Evolutionary conservation across 345 rosid genomes (phyloP), one percentile per base, ranked within the genome.

Genomic region (Lepidium sativum): DNA sequence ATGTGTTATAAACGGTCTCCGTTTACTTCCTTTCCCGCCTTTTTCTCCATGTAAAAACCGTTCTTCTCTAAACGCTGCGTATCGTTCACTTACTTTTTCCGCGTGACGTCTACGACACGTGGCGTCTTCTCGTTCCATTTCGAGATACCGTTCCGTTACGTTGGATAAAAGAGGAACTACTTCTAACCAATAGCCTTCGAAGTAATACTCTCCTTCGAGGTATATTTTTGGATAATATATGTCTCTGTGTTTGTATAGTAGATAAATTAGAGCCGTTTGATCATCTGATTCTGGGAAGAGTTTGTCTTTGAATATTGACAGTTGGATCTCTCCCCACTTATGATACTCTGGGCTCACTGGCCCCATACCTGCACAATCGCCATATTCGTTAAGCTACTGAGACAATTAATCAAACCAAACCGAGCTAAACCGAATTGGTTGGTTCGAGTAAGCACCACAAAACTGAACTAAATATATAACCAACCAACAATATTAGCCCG

Each of bases 1-100:
- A 64, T 90, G 99, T 39, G 97, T 90, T 8, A 90, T 63, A 14
- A 88, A 85, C 68, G 99, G 96, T 52, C 97, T 63, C 79, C 92
- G 76, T 86, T 71, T 64, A 76, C 89, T 76, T 14, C 88, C 74
- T 47, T 74, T 75, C 41, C 89, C 88, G 47, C 91, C 57, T 55
- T 60, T n/a, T 80, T 83, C 31, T 81, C 54, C 84, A 25, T 75
- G 74, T 43, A 84, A 45, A 33, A 75, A 74, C 78, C 73, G 70
- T 74, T 69, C 65, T 75, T 86, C 95, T 67, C 92, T 73, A 71
- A 40, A 70, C 65, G 67, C 90, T 20, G 58, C 95, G 78, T 90
- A 94, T 67, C 78, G 69, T 68, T 82, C 87, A 10, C 90, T 86
- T 79, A 88, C 96, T 58, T 79, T 80, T 92, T 94, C 97, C 0